Evolutionary conservation across 2,329 filamentous ascomycete species (phyloP), one percentile per base, ranked within the genome.

Genomic region (Pseudogymnoascus sp.): DNA sequence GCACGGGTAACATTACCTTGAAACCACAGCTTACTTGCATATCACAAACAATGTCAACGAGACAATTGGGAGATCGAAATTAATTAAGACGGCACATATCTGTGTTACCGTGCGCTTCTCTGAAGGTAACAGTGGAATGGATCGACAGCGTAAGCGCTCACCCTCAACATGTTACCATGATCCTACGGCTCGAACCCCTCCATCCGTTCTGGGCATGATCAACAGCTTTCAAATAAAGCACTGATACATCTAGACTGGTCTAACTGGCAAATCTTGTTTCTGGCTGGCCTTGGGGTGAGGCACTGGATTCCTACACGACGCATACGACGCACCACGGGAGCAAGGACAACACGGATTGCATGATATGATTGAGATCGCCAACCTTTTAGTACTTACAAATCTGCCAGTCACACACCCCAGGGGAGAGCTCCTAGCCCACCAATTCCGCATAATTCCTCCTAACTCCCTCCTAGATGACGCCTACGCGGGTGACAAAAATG

Each of bases 301-400:
- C 17, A 56, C 29, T 56, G 50, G 50, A 21, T 33, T 56, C 50
- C n/a, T 56, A 56, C 50, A 56, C 50, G 17, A 56, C 29, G 9
- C 46, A 56, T 56, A 33, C n/a, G 26, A 56, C 26, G 29, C 50
- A 56, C 10, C 50, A 56, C 50, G 10, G 29, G 50, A 33, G 50
- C 50, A 56, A 15, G 29, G 29, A 56, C 50, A 56, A 33, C 50
- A 56, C 17, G 50, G 50, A 56, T 33, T 56, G 50, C 50, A 56
- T 56, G 50, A 21, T 56, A 56, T 53, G 31, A 53, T 56, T 56
- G 50, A 56, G 50, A 56, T 56, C 50, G 50, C 50, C 50, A 56
- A 56, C 50, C 50, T 56, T 56, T 56, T 56, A 33, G 50, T 56
- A 56, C 50, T 56, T 56, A 56, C 50, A 56, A 56, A 56, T 56